Evolutionary conservation across 2,329 filamentous ascomycete species (phyloP), one percentile per base, ranked within the genome.

Genomic region (Chrysoporthe austroafricana): DNA sequence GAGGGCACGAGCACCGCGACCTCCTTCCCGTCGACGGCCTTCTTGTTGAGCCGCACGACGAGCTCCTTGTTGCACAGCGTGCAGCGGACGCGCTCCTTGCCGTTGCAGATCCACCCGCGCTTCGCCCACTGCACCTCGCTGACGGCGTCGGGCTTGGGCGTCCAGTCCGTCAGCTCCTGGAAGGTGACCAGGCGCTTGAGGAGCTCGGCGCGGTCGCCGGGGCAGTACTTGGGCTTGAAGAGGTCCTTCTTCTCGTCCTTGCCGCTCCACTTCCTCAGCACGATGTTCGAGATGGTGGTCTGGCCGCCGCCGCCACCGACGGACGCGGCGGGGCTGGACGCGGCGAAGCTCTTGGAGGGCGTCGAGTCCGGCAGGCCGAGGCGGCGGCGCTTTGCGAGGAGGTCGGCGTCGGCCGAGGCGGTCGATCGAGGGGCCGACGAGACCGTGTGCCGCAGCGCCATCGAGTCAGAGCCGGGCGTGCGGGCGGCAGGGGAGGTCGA

Each of bases 81-180:
- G 77, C 96, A 99, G 21, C 89, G 88, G 18, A 98, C 93, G 4
- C 91, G 91, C 78, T 97, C 94, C 71, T 89, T 89, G 73, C 91
- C 91, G 58, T 91, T 88, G 74, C 95, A 97, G 4, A 90, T 85
- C 95, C 96, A 99, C 0, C 95, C 95, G 68, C 92, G 84, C 82
- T 95, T 97, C 0, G 94, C 94, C 96, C 96, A 99, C 77, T 94
- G 91, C 8, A 97, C 89, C 79, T 98, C 96, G 75, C 89, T 93
- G 73, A 98, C 90, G 44, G 84, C 85, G 63, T 94, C 88, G 0
- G 96, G 94, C 77, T 98, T 98, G 0, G 93, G 91, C n/a, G 92
- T 91, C 95, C 95, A 99, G 76, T 91, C 88, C 64, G 93, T 96
- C 60, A 98, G 89, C 72, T 95, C 93, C 75, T 95, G 91, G 76